Percentiles rank a stretch among this genome's conserved stretches.
phyloP scores from a whole-genome alignment of 2,329 filamentous ascomycete species.

The Sarocladium brachiariae region DNA sequence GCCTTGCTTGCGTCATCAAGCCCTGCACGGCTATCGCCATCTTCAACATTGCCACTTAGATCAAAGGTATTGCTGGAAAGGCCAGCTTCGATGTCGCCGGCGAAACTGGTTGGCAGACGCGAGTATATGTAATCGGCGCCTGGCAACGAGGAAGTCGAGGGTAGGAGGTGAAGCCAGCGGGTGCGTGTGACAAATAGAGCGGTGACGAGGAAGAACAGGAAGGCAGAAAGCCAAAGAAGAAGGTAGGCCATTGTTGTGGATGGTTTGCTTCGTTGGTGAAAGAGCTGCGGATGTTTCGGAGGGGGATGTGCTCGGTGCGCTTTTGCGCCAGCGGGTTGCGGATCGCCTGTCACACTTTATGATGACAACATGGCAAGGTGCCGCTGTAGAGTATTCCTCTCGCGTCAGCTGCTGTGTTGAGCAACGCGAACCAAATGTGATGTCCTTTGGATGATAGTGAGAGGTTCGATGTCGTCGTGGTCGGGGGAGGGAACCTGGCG shows the following conservation, averaged over 20 bases:
- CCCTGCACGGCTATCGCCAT: slow-evolving; percentile 70
- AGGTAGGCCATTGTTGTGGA: slow-evolving; percentile 62
- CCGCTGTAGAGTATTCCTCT: background rate
- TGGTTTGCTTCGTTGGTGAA: slow-evolving; percentile 8
- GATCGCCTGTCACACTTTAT: background rate
- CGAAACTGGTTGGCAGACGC: slow-evolving; percentile 70
- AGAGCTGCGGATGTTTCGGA: background rate
- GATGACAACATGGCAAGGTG: background rate
- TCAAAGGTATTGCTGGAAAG: slow-evolving; percentile 80
- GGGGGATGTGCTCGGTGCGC: background rate
- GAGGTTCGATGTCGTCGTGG: background rate
- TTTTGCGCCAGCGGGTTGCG: background rate
- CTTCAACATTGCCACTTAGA: slow-evolving; percentile 69
- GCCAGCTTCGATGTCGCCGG: slow-evolving; percentile 80
- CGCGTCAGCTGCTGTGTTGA: background rate
- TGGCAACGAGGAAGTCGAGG: slow-evolving; percentile 39
- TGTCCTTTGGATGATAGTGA: background rate
- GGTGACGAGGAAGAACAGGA: slow-evolving; percentile 65
- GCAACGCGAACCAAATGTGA: background rate
- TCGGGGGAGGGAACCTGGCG: background rate
- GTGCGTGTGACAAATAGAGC: slow-evolving; percentile 74
- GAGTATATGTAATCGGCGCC: slow-evolving; percentile 63
- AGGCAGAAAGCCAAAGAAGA: slow-evolving; percentile 69
- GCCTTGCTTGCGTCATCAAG: slow-evolving; percentile 74
- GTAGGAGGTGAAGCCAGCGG: slow-evolving; percentile 67